These are phyloP conservation scores for Candida manassasensis DNA, from an alignment of 805 yeast species.

Conservation along the genomic window DNA sequence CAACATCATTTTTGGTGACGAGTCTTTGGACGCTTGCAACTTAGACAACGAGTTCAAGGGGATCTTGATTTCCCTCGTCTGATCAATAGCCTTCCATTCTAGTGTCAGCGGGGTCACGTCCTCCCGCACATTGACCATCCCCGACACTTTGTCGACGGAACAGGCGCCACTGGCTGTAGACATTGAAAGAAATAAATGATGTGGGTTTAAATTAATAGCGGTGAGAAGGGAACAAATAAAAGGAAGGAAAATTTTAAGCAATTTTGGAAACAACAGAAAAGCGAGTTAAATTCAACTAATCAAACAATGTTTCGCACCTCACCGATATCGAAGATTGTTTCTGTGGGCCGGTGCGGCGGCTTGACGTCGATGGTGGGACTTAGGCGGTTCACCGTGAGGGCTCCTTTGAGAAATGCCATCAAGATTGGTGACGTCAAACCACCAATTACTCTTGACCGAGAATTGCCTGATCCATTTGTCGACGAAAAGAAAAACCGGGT, in stretches of 20 bases:
- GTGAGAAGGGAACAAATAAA: no score
- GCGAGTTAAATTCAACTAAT: no score
- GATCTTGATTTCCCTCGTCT: slow-evolving; percentile 26
- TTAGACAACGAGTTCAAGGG: slow-evolving; percentile 34
- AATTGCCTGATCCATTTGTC: slow-evolving; percentile 75
- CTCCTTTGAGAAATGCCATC: neutral
- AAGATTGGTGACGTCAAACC: slow-evolving; percentile 3
- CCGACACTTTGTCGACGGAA: slow-evolving; percentile 35
- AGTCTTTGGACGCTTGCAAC: slow-evolving; percentile 66
- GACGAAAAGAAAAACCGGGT: slow-evolving; percentile 47
- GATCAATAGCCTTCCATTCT: slow-evolving; percentile 43
- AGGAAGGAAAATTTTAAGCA: no score
- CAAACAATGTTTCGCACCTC: neutral
- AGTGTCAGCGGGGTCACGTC: slow-evolving; percentile 38
- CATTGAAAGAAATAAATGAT: no score
- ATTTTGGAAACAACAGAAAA: no score
- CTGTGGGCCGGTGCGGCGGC: neutral
- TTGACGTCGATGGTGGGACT: neutral
- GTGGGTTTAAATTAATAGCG: no score
- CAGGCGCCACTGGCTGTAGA: slow-evolving; percentile 38
- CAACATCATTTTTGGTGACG: slow-evolving; percentile 62
- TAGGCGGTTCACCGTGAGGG: neutral
- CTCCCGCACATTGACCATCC: slow-evolving; percentile 37
- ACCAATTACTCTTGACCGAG: slow-evolving; percentile 54
- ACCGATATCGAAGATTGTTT: neutral